Conservation (phyloP, 1,139 yeast genomes). For the Ashbya aceris region DNA sequence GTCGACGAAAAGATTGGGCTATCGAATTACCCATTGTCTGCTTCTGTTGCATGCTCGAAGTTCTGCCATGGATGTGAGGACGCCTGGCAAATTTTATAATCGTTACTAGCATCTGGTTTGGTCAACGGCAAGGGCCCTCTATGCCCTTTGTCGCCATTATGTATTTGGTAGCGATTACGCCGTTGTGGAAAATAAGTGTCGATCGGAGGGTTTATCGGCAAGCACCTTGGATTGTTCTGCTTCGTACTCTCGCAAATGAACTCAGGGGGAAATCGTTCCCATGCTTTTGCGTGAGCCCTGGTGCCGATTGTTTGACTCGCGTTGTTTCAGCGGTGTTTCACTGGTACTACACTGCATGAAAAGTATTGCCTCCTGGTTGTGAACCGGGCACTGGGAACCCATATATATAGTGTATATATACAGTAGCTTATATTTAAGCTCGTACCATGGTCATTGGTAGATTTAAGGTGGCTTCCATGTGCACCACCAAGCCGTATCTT, state of each 20-base stretch:
- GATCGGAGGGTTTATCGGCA: neutral
- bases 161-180: neutral
- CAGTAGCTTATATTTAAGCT: too few relatives aligned
- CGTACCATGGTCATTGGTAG: too few relatives aligned
- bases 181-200: neutral
- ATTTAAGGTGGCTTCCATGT: neutral
- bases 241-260: too few relatives aligned
- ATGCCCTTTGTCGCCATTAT: neutral
- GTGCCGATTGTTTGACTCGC: too few relatives aligned
- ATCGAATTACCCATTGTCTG: conserved; percentile 90
- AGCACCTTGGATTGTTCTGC: neutral
- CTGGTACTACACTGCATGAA: too few relatives aligned
- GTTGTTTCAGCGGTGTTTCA: too few relatives aligned
- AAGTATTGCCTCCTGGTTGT: too few relatives aligned
- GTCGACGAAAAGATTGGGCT: conserved; percentile 96
- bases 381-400: too few relatives aligned
- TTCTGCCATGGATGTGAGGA: conserved; percentile 98
- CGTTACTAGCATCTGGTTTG: conserved; percentile 4
- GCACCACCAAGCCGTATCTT: conserved; percentile 27
- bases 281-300: too few relatives aligned
- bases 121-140: neutral
- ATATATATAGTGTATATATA: too few relatives aligned
- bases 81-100: conserved; percentile 74
- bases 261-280: too few relatives aligned
- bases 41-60: conserved; percentile 96